phyloP scores from a whole-genome alignment of 2,329 filamentous ascomycete species.

The Periglandula ipomoeae region DNA sequence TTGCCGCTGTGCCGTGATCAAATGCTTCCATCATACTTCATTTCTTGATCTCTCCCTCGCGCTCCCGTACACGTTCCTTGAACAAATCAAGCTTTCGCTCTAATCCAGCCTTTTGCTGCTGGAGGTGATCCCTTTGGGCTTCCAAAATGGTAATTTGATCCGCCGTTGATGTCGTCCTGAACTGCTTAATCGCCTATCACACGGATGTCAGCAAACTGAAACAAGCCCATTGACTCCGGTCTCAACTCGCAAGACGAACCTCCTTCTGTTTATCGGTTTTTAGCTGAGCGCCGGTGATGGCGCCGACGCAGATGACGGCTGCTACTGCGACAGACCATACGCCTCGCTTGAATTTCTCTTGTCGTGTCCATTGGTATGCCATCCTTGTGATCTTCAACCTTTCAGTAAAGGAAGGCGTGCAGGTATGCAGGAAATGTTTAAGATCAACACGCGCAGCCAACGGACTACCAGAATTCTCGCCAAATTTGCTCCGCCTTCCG shows the following conservation, averaged over 20 bases:
- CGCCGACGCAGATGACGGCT: conserved; percentile 36
- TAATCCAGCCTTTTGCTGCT: conserved; percentile 28
- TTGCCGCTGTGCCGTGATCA: too few species aligned
- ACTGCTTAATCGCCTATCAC: conserved; percentile 23
- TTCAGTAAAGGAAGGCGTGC: neutral
- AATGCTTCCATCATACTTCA: neutral
- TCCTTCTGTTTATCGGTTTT: conserved; percentile 39
- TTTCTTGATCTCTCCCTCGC: conserved; percentile 20
- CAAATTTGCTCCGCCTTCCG: conserved; percentile 17
- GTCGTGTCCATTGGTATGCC: conserved; percentile 17
- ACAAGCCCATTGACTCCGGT: too few species aligned
- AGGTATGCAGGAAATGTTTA: too few species aligned
- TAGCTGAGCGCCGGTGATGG: conserved; percentile 39
- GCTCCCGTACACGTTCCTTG: conserved; percentile 28
- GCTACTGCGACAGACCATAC: conserved; percentile 35
- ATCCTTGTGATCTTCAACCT: too few species aligned
- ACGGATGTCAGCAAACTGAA: neutral
- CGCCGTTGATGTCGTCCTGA: conserved; percentile 29
- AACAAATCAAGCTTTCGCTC: conserved; percentile 34
- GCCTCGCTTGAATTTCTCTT: conserved; percentile 25
- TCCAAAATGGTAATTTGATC: conserved; percentile 38
- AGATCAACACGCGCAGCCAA: too few species aligned
- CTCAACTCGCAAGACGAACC: conserved; percentile 17
- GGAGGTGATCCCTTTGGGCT: conserved; percentile 28
- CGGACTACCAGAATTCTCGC: conserved; percentile 18